phyloP scores from a whole-genome alignment of 805 yeast genomes.

The Metschnikowia cerradonensis region DNA sequence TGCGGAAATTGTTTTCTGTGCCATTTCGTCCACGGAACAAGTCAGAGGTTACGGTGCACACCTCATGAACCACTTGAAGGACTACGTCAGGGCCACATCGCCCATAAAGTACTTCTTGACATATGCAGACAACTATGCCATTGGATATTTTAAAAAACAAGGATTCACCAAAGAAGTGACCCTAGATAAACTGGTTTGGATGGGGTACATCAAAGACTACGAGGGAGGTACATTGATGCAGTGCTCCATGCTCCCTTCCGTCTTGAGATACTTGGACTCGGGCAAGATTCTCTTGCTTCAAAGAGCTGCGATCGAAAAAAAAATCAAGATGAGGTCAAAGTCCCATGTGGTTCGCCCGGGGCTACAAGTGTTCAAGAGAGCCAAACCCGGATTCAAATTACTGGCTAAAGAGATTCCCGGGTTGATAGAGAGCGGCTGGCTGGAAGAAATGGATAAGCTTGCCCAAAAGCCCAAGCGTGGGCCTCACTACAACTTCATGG shows the following conservation, averaged over 20 bases:
- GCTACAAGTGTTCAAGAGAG: constrained; percentile 70
- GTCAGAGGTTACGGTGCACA: constrained; percentile 99
- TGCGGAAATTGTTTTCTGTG: constrained; percentile 98
- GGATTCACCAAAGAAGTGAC: constrained; percentile 96
- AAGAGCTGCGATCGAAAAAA: constrained; percentile 84
- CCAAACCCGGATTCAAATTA: constrained; percentile 30
- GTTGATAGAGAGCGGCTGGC: constrained; percentile 92
- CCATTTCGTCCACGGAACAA: constrained; percentile 95
- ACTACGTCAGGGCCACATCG: constrained; percentile 85
- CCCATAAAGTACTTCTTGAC: constrained; percentile 84
- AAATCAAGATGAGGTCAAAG: constrained; percentile 73
- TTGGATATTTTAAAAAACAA: constrained; percentile 96
- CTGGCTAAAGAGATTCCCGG: constrained; percentile 74
- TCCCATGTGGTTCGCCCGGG: constrained; percentile 84
- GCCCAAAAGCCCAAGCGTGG: constrained; percentile 93
- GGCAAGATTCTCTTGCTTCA: constrained; percentile 82
- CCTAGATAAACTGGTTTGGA: constrained; percentile 82
- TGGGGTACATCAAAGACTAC: constrained; percentile 98
- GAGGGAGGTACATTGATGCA: constrained; percentile 99
- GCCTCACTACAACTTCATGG: constrained; percentile 93
- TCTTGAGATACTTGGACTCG: constrained; percentile 78
- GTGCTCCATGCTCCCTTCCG: constrained; percentile 86
- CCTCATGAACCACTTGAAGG: constrained; percentile 95
- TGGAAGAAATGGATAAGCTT: constrained; percentile 94
- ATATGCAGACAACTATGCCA: constrained; percentile 98